These are phyloP conservation scores for Pisolithus tinctorius DNA, from an alignment of 768 basidiomycete species.

Conservation along the genomic window DNA sequence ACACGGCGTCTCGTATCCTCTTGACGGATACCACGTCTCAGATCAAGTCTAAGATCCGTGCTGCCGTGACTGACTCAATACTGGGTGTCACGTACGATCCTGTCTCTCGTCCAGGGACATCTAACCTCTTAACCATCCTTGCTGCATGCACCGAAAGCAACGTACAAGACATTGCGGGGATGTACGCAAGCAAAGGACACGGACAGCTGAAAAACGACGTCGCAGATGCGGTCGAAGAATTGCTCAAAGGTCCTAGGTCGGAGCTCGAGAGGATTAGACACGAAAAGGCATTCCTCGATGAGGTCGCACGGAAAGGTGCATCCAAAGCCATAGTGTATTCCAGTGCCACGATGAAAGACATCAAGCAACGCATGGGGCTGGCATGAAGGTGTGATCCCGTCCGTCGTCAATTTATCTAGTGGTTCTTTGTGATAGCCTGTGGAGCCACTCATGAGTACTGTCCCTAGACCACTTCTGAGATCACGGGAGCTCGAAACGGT, in stretches of 20 bases:
- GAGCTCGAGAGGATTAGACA: slow-evolving; percentile 60
- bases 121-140: slow-evolving; percentile 76
- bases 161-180: slow-evolving; percentile 37
- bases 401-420: too few species aligned
- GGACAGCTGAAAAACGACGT: slow-evolving; percentile 70
- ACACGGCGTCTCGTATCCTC: slow-evolving; percentile 74
- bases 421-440: too few species aligned
- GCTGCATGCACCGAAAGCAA: slow-evolving; percentile 59
- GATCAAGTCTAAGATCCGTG: slow-evolving; percentile 66
- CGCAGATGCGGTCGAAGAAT: slow-evolving; percentile 61
- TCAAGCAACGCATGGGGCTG: slow-evolving; percentile 61
- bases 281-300: slow-evolving; percentile 53
- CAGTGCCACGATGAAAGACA: slow-evolving; percentile 54
- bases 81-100: slow-evolving; percentile 78
- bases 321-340: slow-evolving; percentile 58
- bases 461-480: too few species aligned
- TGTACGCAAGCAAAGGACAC: slow-evolving; percentile 52
- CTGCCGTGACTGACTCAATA: slow-evolving; percentile 82
- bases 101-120: slow-evolving; percentile 66
- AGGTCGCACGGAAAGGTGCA: slow-evolving; percentile 61
- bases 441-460: too few species aligned
- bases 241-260: slow-evolving; percentile 57
- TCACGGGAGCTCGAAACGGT: too few species aligned
- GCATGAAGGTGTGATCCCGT: slow-evolving; percentile 6
- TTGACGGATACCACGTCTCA: slow-evolving; percentile 64